Evolutionary conservation across 371 early-diverging fungal genomes (phyloP), one percentile per base, ranked within the genome.

Genomic region (Enteropsectra breve): DNA sequence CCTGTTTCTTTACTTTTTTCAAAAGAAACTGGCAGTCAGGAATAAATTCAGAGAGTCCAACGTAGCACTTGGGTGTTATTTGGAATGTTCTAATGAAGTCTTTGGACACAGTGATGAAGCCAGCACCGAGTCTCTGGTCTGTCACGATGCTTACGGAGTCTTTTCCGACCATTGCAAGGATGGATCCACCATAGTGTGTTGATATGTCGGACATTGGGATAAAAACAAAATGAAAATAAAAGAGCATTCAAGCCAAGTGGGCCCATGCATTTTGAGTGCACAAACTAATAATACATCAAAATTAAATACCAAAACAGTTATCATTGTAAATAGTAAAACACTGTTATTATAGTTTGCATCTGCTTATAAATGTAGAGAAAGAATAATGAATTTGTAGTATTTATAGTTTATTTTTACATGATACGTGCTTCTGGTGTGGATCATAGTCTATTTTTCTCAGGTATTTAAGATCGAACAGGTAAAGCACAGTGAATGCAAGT

Each of bases 161-260:
- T 80, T 95, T 93, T 76, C 99, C 97, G 46, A 84, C 85, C 94
- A 98, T 94, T 72, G 94, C 97, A 72, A 97, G 87, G 61, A 96
- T 82, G 68, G 92, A 88, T 34, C 79, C 81, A 49, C 81, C 81
- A 63, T 81, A 80, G 62, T 73, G 58, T 54, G 61, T 64, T n/a
- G 50, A 26, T 33, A 76, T 75, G 47, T 77, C 74, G 29, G 61
- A 63, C 77, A 77, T 77, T n/a, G n/a, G 50, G 49, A 59, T 32
- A 30, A 24, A 52, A 49, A 52, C 23, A n/a, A 43, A 5, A 68
- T 45, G 50, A 23, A 21, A 23, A 62, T 2, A 49, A 28, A 28
- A 54, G n/a, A n/a, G 40, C n/a, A 38, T 11, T n/a, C n/a, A 38
- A n/a, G n/a, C n/a, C n/a, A n/a, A n/a, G n/a, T n/a, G n/a, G n/a